Percentiles rank a stretch among this genome's conserved stretches.
These are phyloP conservation scores for Ceratocystis ficicola DNA, from an alignment of 2,329 filamentous ascomycete genomes.

Conservation along the genomic window DNA sequence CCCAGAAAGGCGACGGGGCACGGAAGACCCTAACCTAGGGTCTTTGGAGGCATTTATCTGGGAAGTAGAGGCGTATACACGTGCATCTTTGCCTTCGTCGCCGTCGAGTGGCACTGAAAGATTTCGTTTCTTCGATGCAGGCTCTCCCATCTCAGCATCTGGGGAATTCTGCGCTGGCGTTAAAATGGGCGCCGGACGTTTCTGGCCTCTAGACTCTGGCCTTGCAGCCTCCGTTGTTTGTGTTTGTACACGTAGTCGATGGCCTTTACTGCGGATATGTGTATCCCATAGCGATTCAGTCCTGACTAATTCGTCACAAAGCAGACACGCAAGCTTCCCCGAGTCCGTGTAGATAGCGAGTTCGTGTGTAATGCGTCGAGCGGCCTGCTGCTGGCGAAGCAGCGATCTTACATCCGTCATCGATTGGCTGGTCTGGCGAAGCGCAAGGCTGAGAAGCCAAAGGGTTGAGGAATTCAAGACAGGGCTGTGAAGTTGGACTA, in stretches of 20 bases:
- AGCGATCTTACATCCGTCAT: slow-evolving; percentile 76
- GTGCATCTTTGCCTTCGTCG: background rate
- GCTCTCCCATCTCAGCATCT: background rate
- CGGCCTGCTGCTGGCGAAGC: slow-evolving; percentile 62
- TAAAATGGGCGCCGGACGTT: slow-evolving; percentile 27
- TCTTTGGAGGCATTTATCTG: background rate
- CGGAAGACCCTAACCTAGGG: background rate
- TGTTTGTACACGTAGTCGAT: slow-evolving; percentile 28
- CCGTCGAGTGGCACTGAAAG: slow-evolving; percentile 1
- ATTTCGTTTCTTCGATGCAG: slow-evolving; percentile 6
- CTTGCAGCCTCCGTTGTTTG: slow-evolving; percentile 23
- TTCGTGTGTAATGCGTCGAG: slow-evolving; percentile 59
- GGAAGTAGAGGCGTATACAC: background rate
- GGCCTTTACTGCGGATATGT: slow-evolving; percentile 42
- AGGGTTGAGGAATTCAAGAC: slow-evolving; percentile 7
- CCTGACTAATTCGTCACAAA: slow-evolving; percentile 54
- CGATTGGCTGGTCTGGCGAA: slow-evolving; percentile 13
- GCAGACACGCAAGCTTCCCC: slow-evolving; percentile 54
- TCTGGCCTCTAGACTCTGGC: slow-evolving; percentile 18
- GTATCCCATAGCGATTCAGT: slow-evolving; percentile 55
- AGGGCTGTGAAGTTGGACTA: slow-evolving; percentile 14
- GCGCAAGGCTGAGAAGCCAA: background rate
- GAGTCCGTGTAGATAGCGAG: slow-evolving; percentile 55
- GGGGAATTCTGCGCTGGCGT: slow-evolving; percentile 25
- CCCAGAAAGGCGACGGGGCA: slow-evolving; percentile 36